Evolutionary conservation across 192 early-diverging fungal genomes (phyloP).

Genomic region (Rhizoclosmatium globosum): DNA sequence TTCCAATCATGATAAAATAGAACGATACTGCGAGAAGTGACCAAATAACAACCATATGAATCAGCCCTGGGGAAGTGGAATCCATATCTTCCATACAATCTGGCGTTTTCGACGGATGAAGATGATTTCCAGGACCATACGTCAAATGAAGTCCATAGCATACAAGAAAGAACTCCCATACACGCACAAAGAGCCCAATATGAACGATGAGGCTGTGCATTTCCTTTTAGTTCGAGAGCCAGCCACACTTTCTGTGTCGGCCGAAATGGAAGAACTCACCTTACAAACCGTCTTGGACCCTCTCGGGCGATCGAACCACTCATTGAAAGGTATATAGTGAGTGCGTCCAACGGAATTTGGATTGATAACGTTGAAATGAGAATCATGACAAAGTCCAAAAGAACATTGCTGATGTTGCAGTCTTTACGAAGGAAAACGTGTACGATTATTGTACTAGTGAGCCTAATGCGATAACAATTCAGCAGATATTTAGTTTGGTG

Average conservation of each 20-base stretch:
- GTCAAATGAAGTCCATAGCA: slow-evolving; percentile 39
- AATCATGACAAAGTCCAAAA: slow-evolving; percentile 20
- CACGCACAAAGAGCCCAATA: slow-evolving; percentile 15
- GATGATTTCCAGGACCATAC: slow-evolving; percentile 24
- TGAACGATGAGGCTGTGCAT: slow-evolving; percentile 20
- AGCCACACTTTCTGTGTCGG: background rate
- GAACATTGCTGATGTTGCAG: slow-evolving; percentile 22
- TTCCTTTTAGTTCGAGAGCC: background rate
- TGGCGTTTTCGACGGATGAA: background rate
- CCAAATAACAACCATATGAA: slow-evolving; percentile 48
- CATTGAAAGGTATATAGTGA: slow-evolving; percentile 39
- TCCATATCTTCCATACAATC: slow-evolving; percentile 2
- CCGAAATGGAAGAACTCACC: background rate
- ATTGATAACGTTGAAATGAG: slow-evolving; percentile 27
- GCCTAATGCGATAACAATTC: background rate
- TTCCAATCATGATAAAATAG: slow-evolving; percentile 30
- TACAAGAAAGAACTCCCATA: slow-evolving; percentile 27
- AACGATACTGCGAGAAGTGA: slow-evolving; percentile 20
- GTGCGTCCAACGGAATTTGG: slow-evolving; percentile 26
- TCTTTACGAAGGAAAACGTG: slow-evolving; percentile 33
- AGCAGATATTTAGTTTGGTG: background rate
- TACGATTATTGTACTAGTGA: slow-evolving; percentile 24
- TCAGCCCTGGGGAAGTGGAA: slow-evolving; percentile 8
- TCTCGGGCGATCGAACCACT: slow-evolving; percentile 38
- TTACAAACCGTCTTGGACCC: slow-evolving; percentile 32